A percentile compares a stretch with the other conserved stretches of the same genome.
Conservation (phyloP, 805 yeast genomes). For the Debaryomyces tyrocola region DNA sequence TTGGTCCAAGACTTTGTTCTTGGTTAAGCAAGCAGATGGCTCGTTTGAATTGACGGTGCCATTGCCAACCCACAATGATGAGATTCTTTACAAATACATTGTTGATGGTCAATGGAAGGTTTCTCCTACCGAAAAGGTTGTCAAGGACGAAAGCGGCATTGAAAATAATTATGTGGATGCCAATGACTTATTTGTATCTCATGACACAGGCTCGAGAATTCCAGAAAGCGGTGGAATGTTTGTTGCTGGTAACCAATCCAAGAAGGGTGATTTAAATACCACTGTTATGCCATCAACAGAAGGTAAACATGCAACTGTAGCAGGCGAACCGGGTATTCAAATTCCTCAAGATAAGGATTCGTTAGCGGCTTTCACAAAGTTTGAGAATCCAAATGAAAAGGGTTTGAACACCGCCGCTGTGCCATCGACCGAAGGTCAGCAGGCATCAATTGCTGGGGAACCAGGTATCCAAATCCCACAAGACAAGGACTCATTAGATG, state of each 20-base stretch:
- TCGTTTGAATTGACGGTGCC: constrained; percentile 63
- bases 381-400: constrained; percentile 5
- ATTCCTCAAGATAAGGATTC: constrained; percentile 61
- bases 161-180: constrained; percentile 50
- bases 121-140: constrained; percentile 36
- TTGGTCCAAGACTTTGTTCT: constrained; percentile 59
- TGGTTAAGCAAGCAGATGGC: constrained; percentile 61
- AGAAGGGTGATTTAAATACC: constrained; percentile 17
- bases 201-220: constrained; percentile 20
- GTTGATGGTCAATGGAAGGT: constrained; percentile 70
- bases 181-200: constrained; percentile 27
- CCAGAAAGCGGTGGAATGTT: constrained; percentile 35
- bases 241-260: neutral
- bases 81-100: constrained; percentile 57
- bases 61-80: constrained; percentile 40
- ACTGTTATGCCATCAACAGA: constrained; percentile 51
- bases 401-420: constrained; percentile 35
- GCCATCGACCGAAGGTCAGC: constrained; percentile 32
- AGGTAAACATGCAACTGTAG: constrained; percentile 36
- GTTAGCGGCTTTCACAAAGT: constrained; percentile 54
- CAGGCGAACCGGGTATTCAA: constrained; percentile 68
- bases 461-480: constrained; percentile 73
- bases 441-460: constrained; percentile 53
- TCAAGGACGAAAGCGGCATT: constrained; percentile 50
- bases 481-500: constrained; percentile 64